phyloP scores from a whole-genome alignment of 1,284 basidiomycete species.

The Ceratobasidium theobromae region DNA sequence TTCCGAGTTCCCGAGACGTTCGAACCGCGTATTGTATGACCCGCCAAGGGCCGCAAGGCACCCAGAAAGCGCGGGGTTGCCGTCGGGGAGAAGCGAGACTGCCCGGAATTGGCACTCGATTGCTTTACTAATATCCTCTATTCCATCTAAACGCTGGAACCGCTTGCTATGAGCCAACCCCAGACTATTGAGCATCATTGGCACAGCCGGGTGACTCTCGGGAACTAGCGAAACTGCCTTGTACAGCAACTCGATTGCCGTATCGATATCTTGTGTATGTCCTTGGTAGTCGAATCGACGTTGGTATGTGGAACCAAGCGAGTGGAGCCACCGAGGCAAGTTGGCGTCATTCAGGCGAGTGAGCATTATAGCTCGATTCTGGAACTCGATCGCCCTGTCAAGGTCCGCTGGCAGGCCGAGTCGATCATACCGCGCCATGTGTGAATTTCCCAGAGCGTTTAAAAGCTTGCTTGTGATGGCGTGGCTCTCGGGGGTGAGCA shows the following conservation, averaged over 20 bases:
- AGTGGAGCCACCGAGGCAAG: not conserved
- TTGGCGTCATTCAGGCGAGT: not conserved
- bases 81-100: not conserved
- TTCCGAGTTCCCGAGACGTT: not conserved
- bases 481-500: too few species aligned
- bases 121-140: not conserved
- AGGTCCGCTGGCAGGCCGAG: too few species aligned
- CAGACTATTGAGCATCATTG: not conserved
- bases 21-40: not conserved
- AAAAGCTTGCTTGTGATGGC: too few species aligned
- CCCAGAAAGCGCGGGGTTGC: not conserved
- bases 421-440: too few species aligned
- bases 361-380: not conserved
- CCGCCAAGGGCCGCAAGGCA: not conserved
- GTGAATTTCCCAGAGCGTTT: too few species aligned
- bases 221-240: not conserved
- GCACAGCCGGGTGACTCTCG: not conserved
- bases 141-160: not conserved
- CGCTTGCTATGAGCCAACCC: not conserved
- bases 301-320: not conserved
- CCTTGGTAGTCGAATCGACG: not conserved
- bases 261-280: not conserved
- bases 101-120: not conserved
- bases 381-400: conserved; percentile 9
- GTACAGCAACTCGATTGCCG: not conserved